Base-by-base conservation (phyloP, 768 basidiomycete genomes). In the Fibroporia radiculosa region DNA sequence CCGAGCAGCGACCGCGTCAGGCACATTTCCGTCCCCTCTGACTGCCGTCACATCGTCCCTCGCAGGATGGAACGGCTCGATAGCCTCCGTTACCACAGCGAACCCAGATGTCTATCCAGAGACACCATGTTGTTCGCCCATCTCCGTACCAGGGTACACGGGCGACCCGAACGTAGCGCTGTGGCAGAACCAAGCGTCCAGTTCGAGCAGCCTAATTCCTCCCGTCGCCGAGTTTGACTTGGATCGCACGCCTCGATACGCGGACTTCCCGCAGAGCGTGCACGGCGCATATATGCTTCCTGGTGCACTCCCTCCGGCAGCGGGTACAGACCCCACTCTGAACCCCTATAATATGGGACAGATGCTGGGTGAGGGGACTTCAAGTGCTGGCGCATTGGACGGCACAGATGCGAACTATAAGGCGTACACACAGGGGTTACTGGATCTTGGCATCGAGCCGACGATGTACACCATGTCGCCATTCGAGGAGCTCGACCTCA, bases 21-120 rank as follows among this genome's bases (percentile, higher is more conserved):
- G 51, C 38, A 48, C 48, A 26, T 40, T 50, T 11, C 50, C 58
- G 3, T 60, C 66, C 22, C 63, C 67, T 2, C 50, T 65, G 34
- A 50, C 56, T 38, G 54, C 59, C n/a, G 49, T 61, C 28, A 52
- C 64, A 25, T 69, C 71, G 3, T 68, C 71, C n/a, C 56, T 72
- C 29, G 45, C 60, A 12, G 58, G 59, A 34, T 73, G 71, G 72
- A 66, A 69, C 45, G 63, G 25, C 13, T 19, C 28, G 3, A n/a
- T 32, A 8, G 10, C 27, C 16, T 12, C 28, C 18, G 41, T 42
- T 2, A 24, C 18, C 18, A 16, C 24, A 6, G 18, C 41, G 4
- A 35, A 19, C 20, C 10, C 16, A n/a, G 41, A 22, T 4, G 16
- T 19, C n/a, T n/a, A 32, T 16, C 20, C 28, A 10, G 13, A 27